Conservation (phyloP, 495 filamentous ascomycete species). For the Neurospora tetraspora region DNA sequence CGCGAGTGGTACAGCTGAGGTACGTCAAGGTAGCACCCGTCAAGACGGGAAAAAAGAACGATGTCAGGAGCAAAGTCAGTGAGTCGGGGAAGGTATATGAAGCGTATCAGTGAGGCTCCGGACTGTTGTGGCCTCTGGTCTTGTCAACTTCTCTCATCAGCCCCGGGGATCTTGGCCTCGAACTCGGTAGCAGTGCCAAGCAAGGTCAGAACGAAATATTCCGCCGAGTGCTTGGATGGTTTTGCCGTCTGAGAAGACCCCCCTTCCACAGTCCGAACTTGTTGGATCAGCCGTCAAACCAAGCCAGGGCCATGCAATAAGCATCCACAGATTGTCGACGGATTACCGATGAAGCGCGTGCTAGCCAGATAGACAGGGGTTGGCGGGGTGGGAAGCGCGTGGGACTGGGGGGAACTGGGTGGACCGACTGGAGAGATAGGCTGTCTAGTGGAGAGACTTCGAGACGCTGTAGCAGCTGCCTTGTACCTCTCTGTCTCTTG, state of each 20-base stretch:
- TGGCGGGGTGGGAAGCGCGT: background rate
- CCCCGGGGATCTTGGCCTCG: background rate
- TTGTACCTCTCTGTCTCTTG: background rate
- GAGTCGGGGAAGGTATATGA: background rate
- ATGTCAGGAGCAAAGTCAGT: background rate
- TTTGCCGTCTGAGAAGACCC: background rate
- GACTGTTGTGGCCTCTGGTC: background rate
- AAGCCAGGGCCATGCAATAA: background rate
- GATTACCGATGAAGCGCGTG: background rate
- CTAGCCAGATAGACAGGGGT: background rate
- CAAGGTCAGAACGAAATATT: background rate
- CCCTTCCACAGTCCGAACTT: background rate
- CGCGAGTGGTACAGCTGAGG: background rate
- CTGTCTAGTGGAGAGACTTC: background rate
- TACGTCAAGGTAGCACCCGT: background rate
- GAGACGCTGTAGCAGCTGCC: too few relatives aligned
- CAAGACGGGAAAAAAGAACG: background rate
- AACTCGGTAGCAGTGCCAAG: conserved; percentile 1
- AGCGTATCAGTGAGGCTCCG: background rate
- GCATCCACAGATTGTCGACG: background rate
- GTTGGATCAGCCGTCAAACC: background rate
- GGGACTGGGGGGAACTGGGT: background rate
- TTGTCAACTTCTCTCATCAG: background rate
- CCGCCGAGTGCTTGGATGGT: background rate
- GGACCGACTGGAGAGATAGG: background rate